Percentiles rank a stretch among this genome's conserved stretches.
Conservation (phyloP, 108 stramenopile genomes). For the Conticribra guillardii region DNA sequence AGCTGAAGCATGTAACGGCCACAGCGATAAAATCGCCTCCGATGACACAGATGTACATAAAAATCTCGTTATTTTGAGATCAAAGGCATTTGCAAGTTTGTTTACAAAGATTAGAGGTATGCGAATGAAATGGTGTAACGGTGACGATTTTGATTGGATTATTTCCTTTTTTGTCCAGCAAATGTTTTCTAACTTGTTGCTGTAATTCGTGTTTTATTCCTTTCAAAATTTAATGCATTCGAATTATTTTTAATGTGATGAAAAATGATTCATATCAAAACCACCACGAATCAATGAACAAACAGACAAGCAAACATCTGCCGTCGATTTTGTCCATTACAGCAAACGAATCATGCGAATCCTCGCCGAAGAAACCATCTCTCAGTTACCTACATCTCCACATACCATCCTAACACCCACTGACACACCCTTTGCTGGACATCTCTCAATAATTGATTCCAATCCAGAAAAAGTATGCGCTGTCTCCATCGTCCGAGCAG, state of each 20-base stretch:
- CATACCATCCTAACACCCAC: constrained; percentile 72
- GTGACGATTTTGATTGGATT: no score
- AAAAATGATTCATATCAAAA: no score
- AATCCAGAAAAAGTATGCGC: constrained; percentile 61
- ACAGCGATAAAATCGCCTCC: neutral
- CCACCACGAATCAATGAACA: no score
- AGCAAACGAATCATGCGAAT: constrained; percentile 75
- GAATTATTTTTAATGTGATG: no score
- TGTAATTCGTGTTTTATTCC: no score
- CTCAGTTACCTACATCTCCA: constrained; percentile 63
- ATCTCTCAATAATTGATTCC: constrained; percentile 28
- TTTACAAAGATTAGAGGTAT: constrained; percentile 42
- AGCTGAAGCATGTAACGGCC: no score
- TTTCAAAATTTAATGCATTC: no score
- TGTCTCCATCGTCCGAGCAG: constrained; percentile 94
- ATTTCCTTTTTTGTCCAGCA: no score
- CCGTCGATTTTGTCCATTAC: constrained; percentile 70
- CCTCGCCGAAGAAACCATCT: constrained; percentile 90
- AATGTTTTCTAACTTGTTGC: no score
- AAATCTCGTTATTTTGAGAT: constrained; percentile 18
- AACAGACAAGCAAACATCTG: constrained; percentile 48
- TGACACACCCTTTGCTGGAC: constrained; percentile 66
- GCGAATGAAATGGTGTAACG: no score
- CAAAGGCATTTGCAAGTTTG: constrained; percentile 13
- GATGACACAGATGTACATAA: constrained; percentile 14